Percentiles rank a stretch among this genome's conserved stretches.
Evolutionary conservation across 2,329 filamentous ascomycete genomes (phyloP).

Genomic region (Gnomoniopsis sp.): DNA sequence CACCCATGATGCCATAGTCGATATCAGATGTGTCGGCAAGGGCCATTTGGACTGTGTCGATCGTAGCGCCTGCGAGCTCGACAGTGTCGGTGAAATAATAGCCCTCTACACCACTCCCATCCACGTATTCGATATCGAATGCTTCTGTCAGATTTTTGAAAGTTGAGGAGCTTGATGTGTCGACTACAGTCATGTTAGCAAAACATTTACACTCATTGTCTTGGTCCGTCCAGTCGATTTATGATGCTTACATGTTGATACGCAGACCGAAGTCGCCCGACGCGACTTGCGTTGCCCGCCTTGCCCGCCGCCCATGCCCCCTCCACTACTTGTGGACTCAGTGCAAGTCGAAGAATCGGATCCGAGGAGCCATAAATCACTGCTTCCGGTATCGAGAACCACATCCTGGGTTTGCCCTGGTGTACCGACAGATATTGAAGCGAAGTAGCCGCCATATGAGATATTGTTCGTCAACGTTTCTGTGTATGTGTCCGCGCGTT

Average conservation of each 20-base stretch:
- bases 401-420: slow-evolving; percentile 53
- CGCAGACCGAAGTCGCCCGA: slow-evolving; percentile 29
- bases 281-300: slow-evolving; percentile 30
- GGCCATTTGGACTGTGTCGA: slow-evolving; percentile 53
- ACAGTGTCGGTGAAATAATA: slow-evolving; percentile 58
- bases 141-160: slow-evolving; percentile 37
- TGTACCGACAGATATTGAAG: slow-evolving; percentile 54
- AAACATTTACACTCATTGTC: neutral
- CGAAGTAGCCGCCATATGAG: slow-evolving; percentile 53
- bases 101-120: slow-evolving; percentile 50
- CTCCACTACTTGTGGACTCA: slow-evolving; percentile 19
- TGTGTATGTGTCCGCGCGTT: slow-evolving; percentile 21
- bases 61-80: slow-evolving; percentile 43
- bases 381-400: slow-evolving; percentile 61
- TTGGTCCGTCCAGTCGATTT: neutral
- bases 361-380: slow-evolving; percentile 57
- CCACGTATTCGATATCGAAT: slow-evolving; percentile 61
- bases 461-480: slow-evolving; percentile 50
- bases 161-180: slow-evolving; percentile 44
- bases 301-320: neutral
- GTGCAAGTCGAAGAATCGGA: slow-evolving; percentile 36
- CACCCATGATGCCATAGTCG: slow-evolving; percentile 54
- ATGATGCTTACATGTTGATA: slow-evolving; percentile 37
- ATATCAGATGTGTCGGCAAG: slow-evolving; percentile 46
- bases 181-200: slow-evolving; percentile 25